Evolutionary conservation across 371 early-diverging fungal species (phyloP).

Genomic region (Apophysomyces ossiformis): DNA sequence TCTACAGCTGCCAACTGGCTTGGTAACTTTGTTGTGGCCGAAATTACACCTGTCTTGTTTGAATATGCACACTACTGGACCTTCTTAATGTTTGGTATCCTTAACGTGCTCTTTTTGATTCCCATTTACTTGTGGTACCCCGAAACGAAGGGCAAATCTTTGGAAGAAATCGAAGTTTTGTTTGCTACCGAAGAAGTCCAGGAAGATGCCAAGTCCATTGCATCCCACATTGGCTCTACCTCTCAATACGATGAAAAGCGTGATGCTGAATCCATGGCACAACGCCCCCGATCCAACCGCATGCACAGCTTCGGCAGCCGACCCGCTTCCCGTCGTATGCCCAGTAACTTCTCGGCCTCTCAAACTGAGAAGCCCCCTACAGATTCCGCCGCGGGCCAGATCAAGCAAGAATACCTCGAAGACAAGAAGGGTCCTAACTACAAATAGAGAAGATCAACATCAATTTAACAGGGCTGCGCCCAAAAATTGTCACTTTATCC

Average conservation of each 20-base stretch:
- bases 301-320: slow-evolving; percentile 35
- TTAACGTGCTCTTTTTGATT: slow-evolving; percentile 33
- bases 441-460: slow-evolving; percentile 28
- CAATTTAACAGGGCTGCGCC: slow-evolving; percentile 6
- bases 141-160: slow-evolving; percentile 62
- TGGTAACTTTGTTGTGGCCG: slow-evolving; percentile 43
- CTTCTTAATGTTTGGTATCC: slow-evolving; percentile 49
- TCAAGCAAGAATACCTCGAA: slow-evolving; percentile 39
- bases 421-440: slow-evolving; percentile 46
- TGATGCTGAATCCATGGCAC: slow-evolving; percentile 36
- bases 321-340: slow-evolving; percentile 47
- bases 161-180: slow-evolving; percentile 53
- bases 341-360: slow-evolving; percentile 42
- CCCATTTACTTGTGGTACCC: slow-evolving; percentile 62
- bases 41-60: slow-evolving; percentile 31
- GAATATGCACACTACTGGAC: slow-evolving; percentile 22
- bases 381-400: slow-evolving; percentile 43
- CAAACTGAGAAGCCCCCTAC: slow-evolving; percentile 23
- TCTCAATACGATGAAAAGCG: slow-evolving; percentile 42
- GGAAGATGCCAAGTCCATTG: slow-evolving; percentile 41
- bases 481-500: background rate
- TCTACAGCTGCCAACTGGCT: slow-evolving; percentile 67
- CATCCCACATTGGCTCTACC: slow-evolving; percentile 30
- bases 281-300: slow-evolving; percentile 30
- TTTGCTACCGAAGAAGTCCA: slow-evolving; percentile 41